These are phyloP conservation scores for Chytriomyces confervae DNA, from an alignment of 192 early-diverging fungal species.

Conservation along the genomic window DNA sequence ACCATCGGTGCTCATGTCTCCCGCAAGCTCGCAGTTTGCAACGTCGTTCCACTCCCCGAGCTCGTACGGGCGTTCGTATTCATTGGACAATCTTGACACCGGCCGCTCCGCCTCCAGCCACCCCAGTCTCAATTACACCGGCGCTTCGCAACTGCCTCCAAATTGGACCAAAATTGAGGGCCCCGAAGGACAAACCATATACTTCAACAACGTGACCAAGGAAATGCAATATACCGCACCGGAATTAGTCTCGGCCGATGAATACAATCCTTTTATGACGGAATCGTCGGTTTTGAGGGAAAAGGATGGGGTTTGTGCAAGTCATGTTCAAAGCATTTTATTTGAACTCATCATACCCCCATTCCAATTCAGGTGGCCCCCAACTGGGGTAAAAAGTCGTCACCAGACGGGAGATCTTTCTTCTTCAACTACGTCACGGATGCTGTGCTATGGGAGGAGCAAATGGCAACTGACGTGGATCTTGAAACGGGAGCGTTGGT, in stretches of 20 bases:
- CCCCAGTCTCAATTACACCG: constrained; percentile 1
- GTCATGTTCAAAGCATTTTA: neutral
- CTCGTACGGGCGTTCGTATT: neutral
- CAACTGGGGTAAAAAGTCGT: constrained; percentile 68
- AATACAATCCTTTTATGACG: neutral
- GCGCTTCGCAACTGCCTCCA: constrained; percentile 39
- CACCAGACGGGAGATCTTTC: constrained; percentile 64
- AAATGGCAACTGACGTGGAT: constrained; percentile 8
- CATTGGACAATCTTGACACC: neutral
- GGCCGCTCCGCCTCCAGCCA: neutral
- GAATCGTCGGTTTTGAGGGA: neutral
- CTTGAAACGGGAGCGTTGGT: constrained; percentile 51
- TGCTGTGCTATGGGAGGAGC: constrained; percentile 59
- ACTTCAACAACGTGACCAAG: constrained; percentile 46
- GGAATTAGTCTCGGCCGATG: constrained; percentile 18
- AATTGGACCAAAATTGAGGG: constrained; percentile 58
- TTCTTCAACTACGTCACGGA: constrained; percentile 76
- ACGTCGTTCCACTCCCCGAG: constrained; percentile 3
- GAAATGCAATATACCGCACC: constrained; percentile 67
- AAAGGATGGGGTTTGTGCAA: neutral
- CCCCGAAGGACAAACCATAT: constrained; percentile 60
- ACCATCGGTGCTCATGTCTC: constrained; percentile 2
- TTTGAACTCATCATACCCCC: neutral
- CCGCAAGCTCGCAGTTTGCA: neutral
- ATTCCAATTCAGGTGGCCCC: constrained; percentile 41